Evolutionary conservation across 164 flowering plant species (phyloP).

Genomic region (Stephania cephalantha): DNA sequence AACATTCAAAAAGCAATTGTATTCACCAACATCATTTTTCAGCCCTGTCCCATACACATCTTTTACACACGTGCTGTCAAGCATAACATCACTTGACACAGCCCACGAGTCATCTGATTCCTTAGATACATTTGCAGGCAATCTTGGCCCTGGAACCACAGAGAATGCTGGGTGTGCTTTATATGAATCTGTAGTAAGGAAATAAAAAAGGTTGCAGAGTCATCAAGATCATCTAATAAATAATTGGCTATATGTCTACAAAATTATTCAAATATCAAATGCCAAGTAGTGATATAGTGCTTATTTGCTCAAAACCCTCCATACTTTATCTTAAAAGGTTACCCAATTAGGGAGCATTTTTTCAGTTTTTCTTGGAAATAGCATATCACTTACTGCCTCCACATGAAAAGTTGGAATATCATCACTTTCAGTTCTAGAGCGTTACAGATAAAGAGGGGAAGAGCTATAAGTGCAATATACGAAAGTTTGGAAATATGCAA

Average conservation of each 20-base stretch:
- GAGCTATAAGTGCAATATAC: neutral
- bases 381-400: neutral
- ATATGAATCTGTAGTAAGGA: conserved; percentile 39
- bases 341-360: neutral
- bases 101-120: conserved; percentile 21
- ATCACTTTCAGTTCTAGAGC: no score
- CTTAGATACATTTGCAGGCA: conserved; percentile 10
- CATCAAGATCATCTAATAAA: neutral
- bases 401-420: neutral
- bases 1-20: conserved; percentile 95
- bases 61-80: conserved; percentile 18
- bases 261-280: neutral
- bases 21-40: conserved; percentile 93
- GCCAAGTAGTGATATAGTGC: neutral
- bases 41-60: conserved; percentile 68
- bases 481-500: neutral
- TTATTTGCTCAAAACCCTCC: neutral
- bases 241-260: conserved; percentile 6
- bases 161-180: conserved; percentile 44
- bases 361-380: neutral
- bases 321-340: neutral
- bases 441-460: neutral
- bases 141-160: conserved; percentile 23
- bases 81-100: conserved; percentile 23
- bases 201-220: conserved; percentile 1